phyloP scores from a whole-genome alignment of 148 eudicot species.

The Persicaria maculosa region DNA sequence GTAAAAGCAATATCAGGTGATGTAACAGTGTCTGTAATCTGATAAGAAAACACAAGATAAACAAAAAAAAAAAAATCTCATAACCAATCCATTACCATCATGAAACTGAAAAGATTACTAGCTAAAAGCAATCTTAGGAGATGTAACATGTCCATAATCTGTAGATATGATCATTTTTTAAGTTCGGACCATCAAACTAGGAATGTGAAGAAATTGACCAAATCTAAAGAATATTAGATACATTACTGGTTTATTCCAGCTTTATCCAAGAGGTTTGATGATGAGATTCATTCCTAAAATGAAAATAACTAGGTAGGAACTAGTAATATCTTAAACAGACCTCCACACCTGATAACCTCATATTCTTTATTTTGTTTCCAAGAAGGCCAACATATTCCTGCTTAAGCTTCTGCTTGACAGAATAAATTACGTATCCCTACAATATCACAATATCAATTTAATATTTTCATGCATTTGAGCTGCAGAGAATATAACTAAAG shows the following conservation, averaged over 20 bases:
- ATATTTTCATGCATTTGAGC: neutral
- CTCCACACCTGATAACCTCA: slow-evolving; percentile 79
- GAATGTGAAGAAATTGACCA: neutral
- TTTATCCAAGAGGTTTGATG: neutral
- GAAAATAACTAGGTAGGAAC: neutral
- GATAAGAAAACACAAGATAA: slow-evolving; percentile 21
- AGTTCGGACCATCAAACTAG: neutral
- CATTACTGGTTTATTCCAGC: neutral
- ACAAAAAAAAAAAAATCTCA: neutral
- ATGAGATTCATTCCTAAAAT: neutral
- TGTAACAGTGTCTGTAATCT: slow-evolving; percentile 60
- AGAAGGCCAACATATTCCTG: slow-evolving; percentile 68
- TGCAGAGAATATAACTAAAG: slow-evolving; percentile 7
- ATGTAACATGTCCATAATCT: neutral
- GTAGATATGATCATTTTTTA: neutral
- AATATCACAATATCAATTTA: neutral
- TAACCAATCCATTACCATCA: neutral
- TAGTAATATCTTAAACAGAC: slow-evolving; percentile 27
- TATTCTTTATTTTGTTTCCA: slow-evolving; percentile 58
- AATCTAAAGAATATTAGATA: neutral
- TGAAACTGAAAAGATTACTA: neutral
- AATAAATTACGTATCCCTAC: slow-evolving; percentile 83
- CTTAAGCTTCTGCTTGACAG: slow-evolving; percentile 73
- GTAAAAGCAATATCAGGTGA: slow-evolving; percentile 93
- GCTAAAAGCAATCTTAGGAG: neutral